Base-by-base conservation (phyloP, 495 filamentous ascomycete genomes). In the Penicillium salamii region DNA sequence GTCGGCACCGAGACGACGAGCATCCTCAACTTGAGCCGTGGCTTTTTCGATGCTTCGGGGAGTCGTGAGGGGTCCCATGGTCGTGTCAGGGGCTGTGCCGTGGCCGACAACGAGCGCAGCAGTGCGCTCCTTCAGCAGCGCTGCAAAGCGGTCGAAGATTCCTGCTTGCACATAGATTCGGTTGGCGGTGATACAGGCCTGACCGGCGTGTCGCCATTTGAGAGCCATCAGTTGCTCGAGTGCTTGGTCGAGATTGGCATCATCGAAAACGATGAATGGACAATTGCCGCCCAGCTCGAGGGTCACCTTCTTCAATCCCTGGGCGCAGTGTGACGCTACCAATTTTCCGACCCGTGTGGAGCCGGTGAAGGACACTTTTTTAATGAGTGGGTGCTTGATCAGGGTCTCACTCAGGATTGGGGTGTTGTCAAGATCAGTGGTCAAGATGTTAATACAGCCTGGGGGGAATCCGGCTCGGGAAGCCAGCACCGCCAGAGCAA, bases 221-320 rank as follows among this genome's bases (percentile, higher is more conserved):
- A 81, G 71, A 1, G 75, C 65, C 53, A 86, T 82, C 14, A 85
- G 74, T 40, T 76, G 78, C 18, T 78, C 72, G 7, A 83, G 66
- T 3, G 85, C 83, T 42, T 79, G 71, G 14, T 86, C 77, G 13
- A 88, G 67, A 45, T 88, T 81, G 15, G 86, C 85, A 61, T 90
- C 86, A 40, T 87, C 81, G 56, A 90, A 89, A 6, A 89, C 78
- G 35, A 89, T 71, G 65, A 87, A 87, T 0, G 86, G 86, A 36
- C 85, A 86, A 62, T 90, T 89, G 4, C 86, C 86, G 23, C 86
- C 86, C 19, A 90, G 75, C 65, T 90, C 86, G 24, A 89, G 79
- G 2, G 82, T 85, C 9, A 86, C 61, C 53, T 89, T 90, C 70
- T 88, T 89, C 42, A 89, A 66, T 1, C 83, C 81, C 17, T 78